Base-by-base conservation (phyloP, 129 eudicot species). In the Flaveria trinervia region DNA sequence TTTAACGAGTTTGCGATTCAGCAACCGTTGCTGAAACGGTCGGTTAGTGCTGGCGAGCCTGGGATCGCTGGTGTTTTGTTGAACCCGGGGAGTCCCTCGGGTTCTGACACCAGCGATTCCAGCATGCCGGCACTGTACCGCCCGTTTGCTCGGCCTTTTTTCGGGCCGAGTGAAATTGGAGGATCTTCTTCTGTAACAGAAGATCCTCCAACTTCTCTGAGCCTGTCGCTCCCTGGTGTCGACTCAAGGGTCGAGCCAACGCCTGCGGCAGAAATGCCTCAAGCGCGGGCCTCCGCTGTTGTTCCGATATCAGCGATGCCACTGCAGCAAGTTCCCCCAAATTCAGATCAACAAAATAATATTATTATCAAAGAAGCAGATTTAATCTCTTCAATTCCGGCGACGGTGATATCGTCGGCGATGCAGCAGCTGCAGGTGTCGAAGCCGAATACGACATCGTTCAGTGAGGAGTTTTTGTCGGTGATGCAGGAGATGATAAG, bases 401-500 rank as follows among this genome's bases (percentile, higher is more conserved):
- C 46, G 0, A 1, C 22, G n/a, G 46, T 46, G 16, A 45, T 82
- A 52, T 76, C 80, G 51, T 9, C 51, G 39, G 80, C 84, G 71
- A 81, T 81, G 78, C 73, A 74, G 72, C 77, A 76, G 72, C 77
- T 79, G 0, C 72, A 71, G 26, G 65, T 77, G n/a, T 65, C 89
- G 44, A 20, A 65, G 1, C 82, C 80, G 4, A 52, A 73, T 51
- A 41, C 59, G 48, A 55, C 71, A 46, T 84, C 86, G 51, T 79
- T 93, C 1, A 85, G 82, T 56, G 65, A 72, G 7, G 98, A 93
- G 74, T 79, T 93, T 82, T 71, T 90, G 85, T 87, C 84, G n/a
- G 96, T 88, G 84, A 88, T 93, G 98, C 95, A 93, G 65, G 98
- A 85, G 11, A 93, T 93, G 96, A 86, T 93, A 44, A 86, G 84